Percentiles rank a stretch among this genome's conserved stretches.
Evolutionary conservation across 2,329 filamentous ascomycete genomes (phyloP).

Genomic region (Davidsoniella virescens): DNA sequence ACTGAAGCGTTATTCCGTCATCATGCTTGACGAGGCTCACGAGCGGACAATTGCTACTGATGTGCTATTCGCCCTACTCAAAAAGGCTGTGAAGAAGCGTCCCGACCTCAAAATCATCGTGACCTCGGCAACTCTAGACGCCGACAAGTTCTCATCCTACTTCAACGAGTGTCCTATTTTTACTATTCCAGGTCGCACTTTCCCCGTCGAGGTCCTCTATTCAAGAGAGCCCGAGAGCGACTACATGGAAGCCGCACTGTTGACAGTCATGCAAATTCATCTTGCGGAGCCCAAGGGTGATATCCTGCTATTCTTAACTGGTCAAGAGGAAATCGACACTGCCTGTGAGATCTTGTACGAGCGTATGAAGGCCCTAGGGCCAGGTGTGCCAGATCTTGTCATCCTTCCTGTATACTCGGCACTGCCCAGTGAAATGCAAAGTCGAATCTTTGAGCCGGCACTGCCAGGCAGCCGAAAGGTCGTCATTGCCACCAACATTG

Average conservation of each 20-base stretch:
- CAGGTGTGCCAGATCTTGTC: conserved; percentile 77
- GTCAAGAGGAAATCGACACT: conserved; percentile 95
- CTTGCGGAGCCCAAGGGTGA: conserved; percentile 82
- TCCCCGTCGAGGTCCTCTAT: conserved; percentile 90
- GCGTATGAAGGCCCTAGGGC: conserved; percentile 87
- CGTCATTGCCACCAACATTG: conserved; percentile 95
- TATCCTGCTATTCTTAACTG: conserved; percentile 91
- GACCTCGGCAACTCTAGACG: conserved; percentile 89
- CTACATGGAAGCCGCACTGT: conserved; percentile 84
- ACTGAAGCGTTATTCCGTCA: conserved; percentile 77
- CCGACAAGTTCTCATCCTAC: conserved; percentile 92
- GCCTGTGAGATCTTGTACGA: conserved; percentile 84
- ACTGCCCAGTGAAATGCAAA: conserved; percentile 85
- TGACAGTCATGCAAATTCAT: conserved; percentile 97
- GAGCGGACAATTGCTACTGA: conserved; percentile 93
- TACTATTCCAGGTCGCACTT: conserved; percentile 87
- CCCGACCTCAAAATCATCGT: conserved; percentile 89
- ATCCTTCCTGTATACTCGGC: conserved; percentile 95
- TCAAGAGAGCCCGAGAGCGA: conserved; percentile 89
- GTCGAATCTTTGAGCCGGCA: conserved; percentile 83
- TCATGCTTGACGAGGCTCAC: conserved; percentile 97
- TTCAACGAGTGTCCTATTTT: conserved; percentile 96
- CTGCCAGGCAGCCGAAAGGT: conserved; percentile 78
- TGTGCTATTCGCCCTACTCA: conserved; percentile 82
- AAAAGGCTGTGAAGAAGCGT: conserved; percentile 76